These are phyloP conservation scores for Pogostemon cablin DNA, from an alignment of 257 asterid species.

Conservation along the genomic window DNA sequence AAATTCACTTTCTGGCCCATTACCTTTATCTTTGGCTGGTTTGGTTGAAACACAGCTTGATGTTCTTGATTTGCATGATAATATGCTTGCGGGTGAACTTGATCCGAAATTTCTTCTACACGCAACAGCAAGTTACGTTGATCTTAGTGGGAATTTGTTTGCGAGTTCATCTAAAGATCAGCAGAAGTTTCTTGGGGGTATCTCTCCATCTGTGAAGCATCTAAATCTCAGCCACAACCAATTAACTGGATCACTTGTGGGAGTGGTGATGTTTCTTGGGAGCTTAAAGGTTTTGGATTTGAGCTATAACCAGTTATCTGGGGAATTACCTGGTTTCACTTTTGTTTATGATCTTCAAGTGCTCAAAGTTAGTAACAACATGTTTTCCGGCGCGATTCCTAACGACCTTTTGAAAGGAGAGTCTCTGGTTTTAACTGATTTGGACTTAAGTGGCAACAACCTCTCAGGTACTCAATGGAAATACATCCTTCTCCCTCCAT, in stretches of 20 bases:
- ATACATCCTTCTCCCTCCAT: conserved; percentile 5
- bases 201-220: conserved; percentile 65
- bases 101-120: conserved; percentile 60
- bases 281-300: conserved; percentile 79
- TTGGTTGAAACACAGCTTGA: conserved; percentile 60
- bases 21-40: conserved; percentile 59
- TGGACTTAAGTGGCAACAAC: conserved; percentile 88
- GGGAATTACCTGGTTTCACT: conserved; percentile 83
- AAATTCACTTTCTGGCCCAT: conserved; percentile 69
- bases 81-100: conserved; percentile 71
- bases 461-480: conserved; percentile 64
- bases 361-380: conserved; percentile 69
- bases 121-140: conserved; percentile 69
- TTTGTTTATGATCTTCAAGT: conserved; percentile 85
- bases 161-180: conserved; percentile 49
- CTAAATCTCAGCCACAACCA: conserved; percentile 80
- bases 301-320: conserved; percentile 83
- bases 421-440: conserved; percentile 66
- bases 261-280: conserved; percentile 58
- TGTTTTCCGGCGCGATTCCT: conserved; percentile 75
- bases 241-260: conserved; percentile 68
- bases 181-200: conserved; percentile 49
- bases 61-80: conserved; percentile 79
- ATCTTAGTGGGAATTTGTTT: conserved; percentile 70
- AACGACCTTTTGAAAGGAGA: conserved; percentile 77